phyloP scores from a whole-genome alignment of 352 stramenopile genomes.

The Phytophthora pini region DNA sequence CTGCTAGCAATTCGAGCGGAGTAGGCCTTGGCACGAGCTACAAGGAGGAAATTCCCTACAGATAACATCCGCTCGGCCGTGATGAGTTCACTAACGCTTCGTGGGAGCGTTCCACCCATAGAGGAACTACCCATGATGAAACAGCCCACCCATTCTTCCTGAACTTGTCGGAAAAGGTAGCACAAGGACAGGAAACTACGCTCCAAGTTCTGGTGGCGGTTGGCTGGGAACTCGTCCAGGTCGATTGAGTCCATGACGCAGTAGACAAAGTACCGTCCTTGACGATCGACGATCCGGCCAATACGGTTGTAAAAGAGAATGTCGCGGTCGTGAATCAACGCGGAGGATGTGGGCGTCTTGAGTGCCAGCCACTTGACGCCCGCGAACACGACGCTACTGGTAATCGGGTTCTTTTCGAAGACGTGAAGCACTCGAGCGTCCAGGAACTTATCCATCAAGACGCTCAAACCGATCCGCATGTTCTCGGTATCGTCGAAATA shows the following conservation, averaged over 20 bases:
- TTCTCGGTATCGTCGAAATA: slow-evolving; percentile 65
- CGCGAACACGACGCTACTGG: slow-evolving; percentile 60
- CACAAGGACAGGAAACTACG: slow-evolving; percentile 61
- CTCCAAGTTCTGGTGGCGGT: slow-evolving; percentile 37
- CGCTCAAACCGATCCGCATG: slow-evolving; percentile 50
- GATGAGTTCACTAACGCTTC: slow-evolving; percentile 55
- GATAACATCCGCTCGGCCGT: slow-evolving; percentile 46
- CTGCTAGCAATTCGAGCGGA: slow-evolving; percentile 51
- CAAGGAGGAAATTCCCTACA: slow-evolving; percentile 49
- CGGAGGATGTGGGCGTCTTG: slow-evolving; percentile 37
- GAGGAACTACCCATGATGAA: slow-evolving; percentile 64
- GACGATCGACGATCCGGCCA: slow-evolving; percentile 63
- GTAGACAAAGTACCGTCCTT: slow-evolving; percentile 67
- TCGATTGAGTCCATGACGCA: slow-evolving; percentile 68
- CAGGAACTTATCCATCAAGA: slow-evolving; percentile 57
- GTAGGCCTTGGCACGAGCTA: slow-evolving; percentile 60
- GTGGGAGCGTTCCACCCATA: slow-evolving; percentile 46
- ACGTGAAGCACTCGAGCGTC: slow-evolving; percentile 66
- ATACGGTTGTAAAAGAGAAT: slow-evolving; percentile 63
- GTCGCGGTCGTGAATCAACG: slow-evolving; percentile 66
- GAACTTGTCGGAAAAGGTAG: slow-evolving; percentile 68
- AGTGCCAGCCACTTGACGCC: slow-evolving; percentile 73
- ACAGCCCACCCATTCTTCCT: slow-evolving; percentile 54
- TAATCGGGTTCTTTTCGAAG: slow-evolving; percentile 54
- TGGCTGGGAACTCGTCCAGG: slow-evolving; percentile 54